phyloP scores from a whole-genome alignment of 441 rosid species.

The Populus hybrid region DNA sequence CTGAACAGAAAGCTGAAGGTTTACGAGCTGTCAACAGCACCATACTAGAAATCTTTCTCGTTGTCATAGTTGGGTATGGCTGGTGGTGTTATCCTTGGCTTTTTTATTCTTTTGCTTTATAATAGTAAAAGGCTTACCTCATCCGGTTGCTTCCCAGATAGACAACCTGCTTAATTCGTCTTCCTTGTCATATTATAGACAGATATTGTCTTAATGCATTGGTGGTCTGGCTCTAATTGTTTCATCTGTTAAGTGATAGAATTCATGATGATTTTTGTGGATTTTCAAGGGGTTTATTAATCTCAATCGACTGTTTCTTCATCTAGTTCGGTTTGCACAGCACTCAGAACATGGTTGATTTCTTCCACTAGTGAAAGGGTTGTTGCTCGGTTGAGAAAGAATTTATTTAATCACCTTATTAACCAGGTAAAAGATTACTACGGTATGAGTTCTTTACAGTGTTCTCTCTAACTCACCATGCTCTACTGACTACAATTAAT shows the following conservation, averaged over 20 bases:
- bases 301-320: background rate
- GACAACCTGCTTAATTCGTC: background rate
- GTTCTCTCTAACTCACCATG: background rate
- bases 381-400: constrained; percentile 84
- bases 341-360: constrained; percentile 88
- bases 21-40: constrained; percentile 61
- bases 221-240: background rate
- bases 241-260: background rate
- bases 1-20: constrained; percentile 66
- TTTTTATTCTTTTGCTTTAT: background rate
- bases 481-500: background rate
- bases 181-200: background rate
- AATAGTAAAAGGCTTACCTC: background rate
- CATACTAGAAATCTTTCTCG: constrained; percentile 56
- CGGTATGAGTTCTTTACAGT: background rate
- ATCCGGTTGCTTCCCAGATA: background rate
- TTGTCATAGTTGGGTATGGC: constrained; percentile 80
- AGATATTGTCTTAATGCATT: background rate
- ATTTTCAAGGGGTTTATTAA: background rate
- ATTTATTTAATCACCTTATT: constrained; percentile 75
- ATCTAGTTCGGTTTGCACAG: constrained; percentile 75
- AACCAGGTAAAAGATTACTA: constrained; percentile 47
- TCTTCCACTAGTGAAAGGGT: constrained; percentile 89
- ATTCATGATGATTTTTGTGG: background rate
- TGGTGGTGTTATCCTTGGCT: background rate